These are phyloP conservation scores for Casuarina glauca DNA, from an alignment of 306 rosid species.

Conservation along the genomic window DNA sequence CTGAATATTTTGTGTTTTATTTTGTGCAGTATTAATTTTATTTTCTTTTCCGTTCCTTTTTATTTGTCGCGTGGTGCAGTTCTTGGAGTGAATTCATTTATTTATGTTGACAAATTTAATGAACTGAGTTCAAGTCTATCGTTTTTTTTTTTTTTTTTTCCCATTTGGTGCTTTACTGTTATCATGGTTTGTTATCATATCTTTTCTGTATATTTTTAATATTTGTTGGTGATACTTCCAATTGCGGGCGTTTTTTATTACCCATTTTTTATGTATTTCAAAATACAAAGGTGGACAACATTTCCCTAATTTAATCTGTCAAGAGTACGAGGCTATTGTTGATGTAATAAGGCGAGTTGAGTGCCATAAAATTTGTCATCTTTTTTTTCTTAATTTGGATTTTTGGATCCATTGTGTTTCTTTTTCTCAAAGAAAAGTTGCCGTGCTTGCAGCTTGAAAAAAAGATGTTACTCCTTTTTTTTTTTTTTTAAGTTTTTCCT, in stretches of 20 bases:
- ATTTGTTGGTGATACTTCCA: neutral
- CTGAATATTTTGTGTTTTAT: neutral
- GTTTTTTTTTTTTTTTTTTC: neutral
- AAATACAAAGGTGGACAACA: neutral
- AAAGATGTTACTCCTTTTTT: too few relatives aligned
- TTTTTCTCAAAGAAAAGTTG: too few relatives aligned
- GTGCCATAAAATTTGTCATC: too few relatives aligned
- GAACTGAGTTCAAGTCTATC: constrained; percentile 5
- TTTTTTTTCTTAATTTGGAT: too few relatives aligned
- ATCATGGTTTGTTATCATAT: neutral
- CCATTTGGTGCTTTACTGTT: neutral
- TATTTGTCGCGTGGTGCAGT: neutral
- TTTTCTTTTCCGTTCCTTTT: neutral
- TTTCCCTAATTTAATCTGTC: neutral
- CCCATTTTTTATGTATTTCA: neutral
- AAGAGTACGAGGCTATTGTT: neutral
- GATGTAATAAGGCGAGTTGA: too few relatives aligned
- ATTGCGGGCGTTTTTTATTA: too few relatives aligned
- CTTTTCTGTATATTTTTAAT: neutral
- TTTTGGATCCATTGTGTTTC: too few relatives aligned
- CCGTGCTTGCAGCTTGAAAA: too few relatives aligned
- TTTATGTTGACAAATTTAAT: neutral
- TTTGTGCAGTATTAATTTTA: neutral
- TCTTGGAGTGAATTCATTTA: neutral
- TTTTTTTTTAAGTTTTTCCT: too few relatives aligned